These are phyloP conservation scores for Begonia masoniana DNA, from an alignment of 306 rosid species.

Conservation along the genomic window DNA sequence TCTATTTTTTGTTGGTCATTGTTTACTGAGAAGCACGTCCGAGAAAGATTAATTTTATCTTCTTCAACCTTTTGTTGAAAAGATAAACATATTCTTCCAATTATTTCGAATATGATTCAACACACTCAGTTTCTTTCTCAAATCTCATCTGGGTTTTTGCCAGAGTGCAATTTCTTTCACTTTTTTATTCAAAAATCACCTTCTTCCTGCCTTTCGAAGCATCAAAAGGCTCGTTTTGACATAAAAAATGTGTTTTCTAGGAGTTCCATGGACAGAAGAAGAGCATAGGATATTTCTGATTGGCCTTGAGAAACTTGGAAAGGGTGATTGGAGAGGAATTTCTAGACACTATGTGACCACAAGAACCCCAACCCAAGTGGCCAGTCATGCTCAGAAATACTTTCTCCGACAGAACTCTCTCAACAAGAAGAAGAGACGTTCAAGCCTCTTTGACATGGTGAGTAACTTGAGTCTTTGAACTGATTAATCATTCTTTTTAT, in stretches of 20 bases:
- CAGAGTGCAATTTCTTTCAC: no score
- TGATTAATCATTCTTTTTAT: neutral
- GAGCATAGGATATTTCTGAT: conserved; percentile 69
- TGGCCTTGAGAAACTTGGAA: conserved; percentile 80
- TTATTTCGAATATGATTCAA: neutral
- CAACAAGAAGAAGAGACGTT: conserved; percentile 55
- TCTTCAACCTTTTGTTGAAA: neutral
- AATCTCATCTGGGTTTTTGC: no score
- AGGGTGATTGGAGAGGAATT: conserved; percentile 96
- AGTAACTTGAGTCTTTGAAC: neutral
- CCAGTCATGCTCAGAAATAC: conserved; percentile 93
- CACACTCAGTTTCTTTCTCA: no score
- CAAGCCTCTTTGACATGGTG: conserved; percentile 85
- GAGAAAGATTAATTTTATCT: no score
- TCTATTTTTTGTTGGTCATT: neutral
- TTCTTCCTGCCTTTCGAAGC: no score
- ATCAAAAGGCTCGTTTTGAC: no score
- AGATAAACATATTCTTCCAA: neutral
- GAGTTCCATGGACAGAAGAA: conserved; percentile 92
- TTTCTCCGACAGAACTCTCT: conserved; percentile 48
- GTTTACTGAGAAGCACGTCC: no score
- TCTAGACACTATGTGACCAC: conserved; percentile 63
- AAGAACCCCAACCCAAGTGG: conserved; percentile 94
- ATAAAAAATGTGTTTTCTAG: conserved; percentile 13
- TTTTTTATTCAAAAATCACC: no score